Base-by-base conservation (phyloP, 1,139 yeast species). In the Kodamaea suecica region DNA sequence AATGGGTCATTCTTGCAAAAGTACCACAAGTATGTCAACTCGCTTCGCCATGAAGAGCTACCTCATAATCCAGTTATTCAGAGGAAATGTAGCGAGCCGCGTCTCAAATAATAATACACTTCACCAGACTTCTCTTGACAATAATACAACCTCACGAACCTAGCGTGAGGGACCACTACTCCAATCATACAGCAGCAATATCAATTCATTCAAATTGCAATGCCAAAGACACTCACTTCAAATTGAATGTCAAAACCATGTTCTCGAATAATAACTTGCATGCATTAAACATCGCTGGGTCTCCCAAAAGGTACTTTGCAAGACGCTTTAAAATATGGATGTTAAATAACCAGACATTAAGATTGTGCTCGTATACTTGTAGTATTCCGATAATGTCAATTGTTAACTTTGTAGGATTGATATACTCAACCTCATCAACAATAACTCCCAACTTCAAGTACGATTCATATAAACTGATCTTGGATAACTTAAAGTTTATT, bases 301-400 rank as follows among this genome's bases (percentile, higher is more conserved):
- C 65, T 15, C 57, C 60, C 20, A 46, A 47, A 23, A 66, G 42
- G 35, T 56, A 59, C 28, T 53, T 50, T 1, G 63, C 57, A 3
- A 62, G 63, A 19, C 57, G 59, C 30, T 65, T 48, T 15, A 63
- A 43, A 2, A 61, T 51, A 39, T 64, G 70, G 9, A 63, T 52
- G 36, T 56, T 61, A 17, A 60, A 57, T 1, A 70, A 57, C 71
- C 72, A 66, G 20, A 66, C 52, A 23, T 47, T 40, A 24, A 54
- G 34, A 39, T 61, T 63, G 7, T 52, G 44, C 33, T 65, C 67
- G 39, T 65, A 66, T 3, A 71, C 59, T 35, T 52, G 53, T 43
- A 66, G 41, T 13, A 66, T 64, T 1, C 72, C 73, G 31, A 67
- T 51, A 3, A 65, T 53, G 30, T 65, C 70, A 39, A 55, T 55